phyloP scores from a whole-genome alignment of 768 basidiomycete species.

The Clitopilus hobsonii region DNA sequence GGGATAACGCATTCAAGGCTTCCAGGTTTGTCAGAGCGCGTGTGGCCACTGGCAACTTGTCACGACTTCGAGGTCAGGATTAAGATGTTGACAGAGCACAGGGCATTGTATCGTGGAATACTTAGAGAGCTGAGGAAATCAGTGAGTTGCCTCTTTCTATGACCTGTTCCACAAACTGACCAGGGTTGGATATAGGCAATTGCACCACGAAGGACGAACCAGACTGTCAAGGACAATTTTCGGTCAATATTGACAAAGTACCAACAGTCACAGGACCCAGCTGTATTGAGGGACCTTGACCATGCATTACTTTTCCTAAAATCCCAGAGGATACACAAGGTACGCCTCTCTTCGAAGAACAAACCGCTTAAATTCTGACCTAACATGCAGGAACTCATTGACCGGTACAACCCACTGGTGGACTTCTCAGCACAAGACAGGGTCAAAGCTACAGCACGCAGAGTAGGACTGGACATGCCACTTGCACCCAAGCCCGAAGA shows the following conservation, averaged over 20 bases:
- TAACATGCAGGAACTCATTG: constrained; percentile 58
- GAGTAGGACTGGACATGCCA: constrained; percentile 88
- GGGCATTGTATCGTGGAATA: constrained; percentile 42
- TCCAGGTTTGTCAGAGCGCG: background rate
- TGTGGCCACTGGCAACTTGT: too few relatives aligned
- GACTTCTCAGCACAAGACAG: constrained; percentile 79
- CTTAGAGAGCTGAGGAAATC: constrained; percentile 52
- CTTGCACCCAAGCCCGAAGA: constrained; percentile 29
- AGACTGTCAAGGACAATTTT: constrained; percentile 41
- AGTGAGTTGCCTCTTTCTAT: constrained; percentile 25
- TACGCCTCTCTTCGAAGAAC: constrained; percentile 19
- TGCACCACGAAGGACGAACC: constrained; percentile 32
- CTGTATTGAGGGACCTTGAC: constrained; percentile 43
- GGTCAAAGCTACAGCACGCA: constrained; percentile 76
- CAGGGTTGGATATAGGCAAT: constrained; percentile 19
- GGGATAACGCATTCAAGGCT: background rate
- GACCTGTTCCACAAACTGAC: background rate
- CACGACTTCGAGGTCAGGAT: background rate
- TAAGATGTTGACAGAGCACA: constrained; percentile 27
- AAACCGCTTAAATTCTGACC: background rate
- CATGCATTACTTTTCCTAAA: constrained; percentile 63
- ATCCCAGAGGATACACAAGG: constrained; percentile 77
- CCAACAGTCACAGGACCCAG: constrained; percentile 18
- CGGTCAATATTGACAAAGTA: constrained; percentile 49
- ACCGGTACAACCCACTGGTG: constrained; percentile 82